These are phyloP conservation scores for Cajanus cajan DNA, from an alignment of 306 rosid genomes.

Conservation along the genomic window DNA sequence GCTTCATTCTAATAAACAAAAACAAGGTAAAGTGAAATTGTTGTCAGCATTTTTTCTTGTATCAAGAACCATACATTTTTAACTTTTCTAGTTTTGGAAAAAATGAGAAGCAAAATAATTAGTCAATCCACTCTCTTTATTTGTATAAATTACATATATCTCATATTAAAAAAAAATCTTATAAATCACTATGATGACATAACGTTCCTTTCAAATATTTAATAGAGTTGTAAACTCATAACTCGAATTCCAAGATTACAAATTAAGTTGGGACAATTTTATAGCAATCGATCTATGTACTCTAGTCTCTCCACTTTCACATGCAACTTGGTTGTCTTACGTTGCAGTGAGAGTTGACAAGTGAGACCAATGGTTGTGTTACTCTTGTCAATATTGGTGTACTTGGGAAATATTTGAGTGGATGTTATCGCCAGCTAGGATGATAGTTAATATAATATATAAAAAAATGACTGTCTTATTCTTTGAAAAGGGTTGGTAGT, in stretches of 20 bases:
- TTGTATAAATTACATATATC: no score
- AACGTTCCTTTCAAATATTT: no score
- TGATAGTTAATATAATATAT: slow-evolving; percentile 38
- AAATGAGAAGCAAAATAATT: slow-evolving; percentile 3
- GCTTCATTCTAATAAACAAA: no score
- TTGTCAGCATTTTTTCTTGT: background rate
- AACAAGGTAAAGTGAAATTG: background rate
- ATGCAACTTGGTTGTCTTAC: slow-evolving; percentile 23
- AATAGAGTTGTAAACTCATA: no score
- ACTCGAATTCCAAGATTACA: no score
- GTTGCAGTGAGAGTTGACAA: slow-evolving; percentile 10
- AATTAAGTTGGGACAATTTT: no score
- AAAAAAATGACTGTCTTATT: slow-evolving; percentile 34
- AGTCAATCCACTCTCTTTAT: no score
- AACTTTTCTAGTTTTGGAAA: background rate
- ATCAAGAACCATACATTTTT: background rate
- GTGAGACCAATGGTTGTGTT: background rate
- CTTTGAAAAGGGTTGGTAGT: slow-evolving; percentile 39
- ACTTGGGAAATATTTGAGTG: slow-evolving; percentile 2
- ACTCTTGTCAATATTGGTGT: background rate
- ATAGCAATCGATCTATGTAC: no score
- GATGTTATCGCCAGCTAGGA: slow-evolving; percentile 39
- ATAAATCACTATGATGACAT: no score
- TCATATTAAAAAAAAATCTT: no score
- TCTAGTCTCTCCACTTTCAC: background rate